Conservation (phyloP, 768 basidiomycete genomes). For the Suillus tomentosus region DNA sequence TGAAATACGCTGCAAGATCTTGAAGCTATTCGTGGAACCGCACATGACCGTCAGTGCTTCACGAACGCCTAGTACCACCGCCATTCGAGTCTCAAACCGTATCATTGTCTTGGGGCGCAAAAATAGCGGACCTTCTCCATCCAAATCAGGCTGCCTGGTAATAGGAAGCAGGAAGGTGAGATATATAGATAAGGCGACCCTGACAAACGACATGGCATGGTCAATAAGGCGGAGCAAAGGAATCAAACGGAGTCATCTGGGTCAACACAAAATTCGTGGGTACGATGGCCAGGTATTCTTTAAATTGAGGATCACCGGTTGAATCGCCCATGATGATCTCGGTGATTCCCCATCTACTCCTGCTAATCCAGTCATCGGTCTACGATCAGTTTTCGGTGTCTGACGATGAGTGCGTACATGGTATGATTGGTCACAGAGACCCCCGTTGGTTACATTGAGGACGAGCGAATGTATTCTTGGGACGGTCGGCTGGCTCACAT, state of each 20-base stretch:
- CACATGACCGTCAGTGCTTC: background rate
- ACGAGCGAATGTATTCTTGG: background rate
- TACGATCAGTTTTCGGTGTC: conserved; percentile 6
- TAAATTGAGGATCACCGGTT: conserved; percentile 10
- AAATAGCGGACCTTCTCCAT: background rate
- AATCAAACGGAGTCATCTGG: conserved; percentile 3
- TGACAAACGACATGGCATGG: background rate
- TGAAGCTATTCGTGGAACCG: background rate
- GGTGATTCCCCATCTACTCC: conserved; percentile 8
- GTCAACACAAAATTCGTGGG: background rate
- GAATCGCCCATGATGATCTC: conserved; percentile 11
- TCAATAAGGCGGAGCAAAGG: conserved; percentile 1
- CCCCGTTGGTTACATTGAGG: conserved; percentile 4
- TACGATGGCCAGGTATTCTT: conserved; percentile 7
- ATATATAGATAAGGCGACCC: conserved; percentile 4
- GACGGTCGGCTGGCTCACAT: conserved; percentile 3
- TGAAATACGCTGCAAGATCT: conserved; percentile 3
- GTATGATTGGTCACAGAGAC: conserved; percentile 2
- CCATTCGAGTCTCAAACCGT: too few relatives aligned
- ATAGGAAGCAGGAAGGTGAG: background rate
- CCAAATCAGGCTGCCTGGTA: background rate
- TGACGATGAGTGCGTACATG: conserved; percentile 7
- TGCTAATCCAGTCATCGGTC: conserved; percentile 7
- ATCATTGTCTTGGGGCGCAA: background rate
- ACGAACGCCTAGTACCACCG: background rate